phyloP scores from a whole-genome alignment of 2,329 filamentous ascomycete genomes.

The Raffaelea arxii region DNA sequence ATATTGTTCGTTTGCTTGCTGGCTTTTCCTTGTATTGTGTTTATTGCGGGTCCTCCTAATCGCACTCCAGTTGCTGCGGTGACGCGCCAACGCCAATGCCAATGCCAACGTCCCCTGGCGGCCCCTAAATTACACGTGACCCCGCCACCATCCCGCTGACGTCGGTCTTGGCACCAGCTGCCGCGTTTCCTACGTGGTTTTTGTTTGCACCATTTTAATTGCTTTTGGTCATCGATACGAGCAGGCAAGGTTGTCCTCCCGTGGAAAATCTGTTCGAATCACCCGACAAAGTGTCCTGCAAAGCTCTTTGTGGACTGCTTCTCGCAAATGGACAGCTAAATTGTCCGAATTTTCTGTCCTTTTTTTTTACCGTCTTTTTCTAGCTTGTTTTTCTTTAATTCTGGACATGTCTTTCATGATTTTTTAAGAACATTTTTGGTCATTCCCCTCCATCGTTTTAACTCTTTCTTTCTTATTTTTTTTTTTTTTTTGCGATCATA shows the following conservation, averaged over 20 bases:
- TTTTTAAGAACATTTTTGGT: neutral
- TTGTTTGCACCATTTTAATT: too few relatives aligned
- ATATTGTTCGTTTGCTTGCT: neutral
- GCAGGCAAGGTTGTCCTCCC: too few relatives aligned
- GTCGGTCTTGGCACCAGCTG: too few relatives aligned
- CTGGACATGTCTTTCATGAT: neutral
- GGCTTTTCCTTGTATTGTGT: conserved; percentile 6
- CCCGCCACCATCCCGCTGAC: too few relatives aligned
- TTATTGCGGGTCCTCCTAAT: conserved; percentile 9
- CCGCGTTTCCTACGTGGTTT: too few relatives aligned
- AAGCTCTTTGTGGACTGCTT: neutral
- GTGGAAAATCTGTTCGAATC: neutral
- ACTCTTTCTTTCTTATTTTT: neutral
- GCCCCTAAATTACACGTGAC: too few relatives aligned
- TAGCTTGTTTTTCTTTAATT: too few relatives aligned
- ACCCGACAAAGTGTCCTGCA: neutral
- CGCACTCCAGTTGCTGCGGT: conserved; percentile 11
- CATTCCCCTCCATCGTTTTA: neutral
- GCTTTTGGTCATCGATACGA: too few relatives aligned
- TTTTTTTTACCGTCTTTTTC: neutral
- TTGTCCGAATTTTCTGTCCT: neutral
- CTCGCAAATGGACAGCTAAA: neutral
- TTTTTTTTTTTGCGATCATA: neutral
- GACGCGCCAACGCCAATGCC: conserved; percentile 11
- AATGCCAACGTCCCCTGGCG: too few relatives aligned